Evolutionary conservation across 1,284 basidiomycete genomes (phyloP), one percentile per base, ranked within the genome.

Genomic region (Calocybe gambosa): DNA sequence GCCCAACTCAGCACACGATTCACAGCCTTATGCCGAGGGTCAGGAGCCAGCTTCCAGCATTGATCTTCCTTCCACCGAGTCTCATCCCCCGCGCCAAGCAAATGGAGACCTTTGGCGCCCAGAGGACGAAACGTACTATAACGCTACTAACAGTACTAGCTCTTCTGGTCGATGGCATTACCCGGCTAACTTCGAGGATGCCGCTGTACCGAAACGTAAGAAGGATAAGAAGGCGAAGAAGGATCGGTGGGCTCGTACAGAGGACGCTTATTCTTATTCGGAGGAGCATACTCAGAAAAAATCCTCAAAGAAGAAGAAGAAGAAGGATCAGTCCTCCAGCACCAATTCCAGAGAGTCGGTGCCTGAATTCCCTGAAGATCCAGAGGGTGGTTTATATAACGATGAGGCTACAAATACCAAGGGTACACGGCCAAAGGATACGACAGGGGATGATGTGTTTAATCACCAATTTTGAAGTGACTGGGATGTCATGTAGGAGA

Each of bases 191-290:
- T 88, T 89, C 56, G 78, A 82, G 43, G 85, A 88, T 52, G 70
- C 79, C 15, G 67, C 74, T 31, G 58, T 70, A 15, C 65, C 71
- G 0, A 47, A 55, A 55, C 35, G 56, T 55, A 73, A 62, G 64
- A 71, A 64, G 58, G 70, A 66, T 52, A 77, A 79, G 64, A 83
- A 82, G 59, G 76, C 78, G 47, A 89, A 87, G 76, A 89, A 89
- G 65, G 87, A 90, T 57, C 70, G 88, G 44, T 90, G 84, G 82
- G 85, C 82, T 50, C 73, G 84, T 61, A 89, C 87, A 31, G 85
- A 89, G 64, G 87, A 90, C 62, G 87, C 87, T 35, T 85, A 88
- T 57, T 71, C 69, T 15, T 63, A 75, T 20, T 68, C 74, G 8
- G 75, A 75, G 41, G 74, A 77, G 21, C 69, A 69, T 43, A 57